Conservation (phyloP, 371 early-diverging fungal species). For the Haplosporangium sp. region DNA sequence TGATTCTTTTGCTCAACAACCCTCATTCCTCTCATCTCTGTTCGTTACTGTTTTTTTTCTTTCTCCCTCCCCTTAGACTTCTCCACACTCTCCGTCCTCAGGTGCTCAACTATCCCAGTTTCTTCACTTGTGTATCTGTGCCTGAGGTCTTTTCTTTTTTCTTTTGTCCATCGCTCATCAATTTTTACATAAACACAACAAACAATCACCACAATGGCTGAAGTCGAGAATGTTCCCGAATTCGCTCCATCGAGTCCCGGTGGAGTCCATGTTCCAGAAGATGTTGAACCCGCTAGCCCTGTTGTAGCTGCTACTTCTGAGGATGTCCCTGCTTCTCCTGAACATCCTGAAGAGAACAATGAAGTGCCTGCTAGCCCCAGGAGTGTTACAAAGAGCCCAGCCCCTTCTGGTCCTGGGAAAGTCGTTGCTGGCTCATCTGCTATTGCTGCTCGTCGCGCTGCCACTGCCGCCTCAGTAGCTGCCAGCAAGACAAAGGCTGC, state of each 20-base stretch:
- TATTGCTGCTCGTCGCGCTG: slow-evolving; percentile 44
- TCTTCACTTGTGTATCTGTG: not conserved
- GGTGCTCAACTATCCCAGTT: not conserved
- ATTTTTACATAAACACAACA: slow-evolving; percentile 2
- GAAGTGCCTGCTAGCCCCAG: not conserved
- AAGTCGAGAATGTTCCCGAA: slow-evolving; percentile 50
- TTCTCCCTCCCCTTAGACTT: not conserved
- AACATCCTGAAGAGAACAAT: not conserved
- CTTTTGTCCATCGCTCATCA: slow-evolving; percentile 10
- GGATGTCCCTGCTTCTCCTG: not conserved
- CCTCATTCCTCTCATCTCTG: slow-evolving; percentile 10
- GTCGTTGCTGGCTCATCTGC: slow-evolving; percentile 13
- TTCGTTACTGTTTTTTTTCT: not conserved
- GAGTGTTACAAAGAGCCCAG: slow-evolving; percentile 12
- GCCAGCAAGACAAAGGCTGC: slow-evolving; percentile 30
- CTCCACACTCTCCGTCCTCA: not conserved
- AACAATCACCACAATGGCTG: slow-evolving; percentile 28
- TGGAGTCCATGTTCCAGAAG: slow-evolving; percentile 11
- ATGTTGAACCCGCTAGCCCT: slow-evolving; percentile 11
- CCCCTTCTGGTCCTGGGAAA: slow-evolving; percentile 30
- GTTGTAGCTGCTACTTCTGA: not conserved
- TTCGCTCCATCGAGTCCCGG: slow-evolving; percentile 33
- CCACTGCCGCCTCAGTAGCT: slow-evolving; percentile 17
- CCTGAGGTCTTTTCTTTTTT: not conserved
- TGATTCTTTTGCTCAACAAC: not conserved